Evolutionary conservation across 2,329 filamentous ascomycete species (phyloP), one percentile per base, ranked within the genome.

Genomic region (Phialophora chinensis): DNA sequence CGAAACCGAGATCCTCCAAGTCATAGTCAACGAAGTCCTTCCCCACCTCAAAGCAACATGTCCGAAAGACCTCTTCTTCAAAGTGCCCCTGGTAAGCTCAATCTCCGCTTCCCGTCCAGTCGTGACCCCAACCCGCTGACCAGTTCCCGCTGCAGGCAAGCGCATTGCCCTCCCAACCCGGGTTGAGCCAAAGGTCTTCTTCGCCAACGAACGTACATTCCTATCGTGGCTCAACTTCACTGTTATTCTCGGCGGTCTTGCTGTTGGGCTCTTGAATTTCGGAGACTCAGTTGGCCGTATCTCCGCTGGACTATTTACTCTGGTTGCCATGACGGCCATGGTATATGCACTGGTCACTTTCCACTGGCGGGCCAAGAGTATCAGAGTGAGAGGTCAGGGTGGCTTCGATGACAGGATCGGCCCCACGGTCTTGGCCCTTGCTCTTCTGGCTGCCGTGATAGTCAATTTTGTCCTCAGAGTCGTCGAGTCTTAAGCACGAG

Each of bases 221-320:
- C 89, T 99, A 76, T 97, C 93, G 81, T 99, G 95, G 95, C 91
- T 99, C 77, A 99, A 99, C 87, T 98, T 98, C 85, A 97, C 93
- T 79, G 93, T 99, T 77, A 94, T 99, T 80, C 91, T 99, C 69
- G 95, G 95, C 76, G 95, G 95, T 71, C 89, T 99, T 59, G 94
- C 95, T 72, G 92, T 99, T 74, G 95, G 95, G 73, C 93, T 99
- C 77, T 89, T 99, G 75, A 99, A 99, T 85, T 99, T 99, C 75
- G 95, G 95, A 77, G 95, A 99, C 81, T 89, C 89, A 71, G 88
- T 96, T 63, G 94, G 94, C 74, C 95, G 95, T 78, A 97, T 98
- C 80, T 94, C 90, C 68, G 93, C 95, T 63, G 93, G 92, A 61
- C 85, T 97, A 61, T 99, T 99, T 83, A 98, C 95, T 0, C 83